Evolutionary conservation across 768 basidiomycete species (phyloP), one percentile per base, ranked within the genome.

Genomic region (Asterophora lycoperdoides): DNA sequence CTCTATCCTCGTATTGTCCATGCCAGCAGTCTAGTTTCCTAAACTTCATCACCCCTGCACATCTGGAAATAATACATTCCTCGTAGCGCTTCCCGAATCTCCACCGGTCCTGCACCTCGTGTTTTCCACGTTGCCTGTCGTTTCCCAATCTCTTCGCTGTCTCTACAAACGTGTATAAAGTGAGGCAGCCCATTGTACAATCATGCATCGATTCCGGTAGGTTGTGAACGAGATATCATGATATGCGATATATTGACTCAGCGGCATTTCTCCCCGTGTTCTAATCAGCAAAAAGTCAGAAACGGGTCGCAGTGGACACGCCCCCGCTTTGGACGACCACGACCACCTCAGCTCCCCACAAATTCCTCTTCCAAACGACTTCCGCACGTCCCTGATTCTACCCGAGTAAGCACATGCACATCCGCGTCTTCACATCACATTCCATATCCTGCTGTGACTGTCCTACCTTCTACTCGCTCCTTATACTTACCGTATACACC

Each of bases 201-300:
- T 60, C 64, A 89, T 91, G 88, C 72, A 86, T 75, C 85, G 84
- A 60, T 86, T 90, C 70, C 89, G 89, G 89, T 88, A 75, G 72
- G 86, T 51, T 29, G 56, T 47, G 36, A 50, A 57, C 63, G 62
- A 53, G 54, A 51, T 56, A 49, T 55, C 43, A 57, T 54, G 60
- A 6, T 6, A 23, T 23, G 23, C 23, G 23, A 23, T 23, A 23
- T 23, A 23, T 23, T 53, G 53, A 55, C 60, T 60, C 45, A 56
- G 46, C 54, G 52, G 57, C 53, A 49, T 57, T 58, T 58, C 56
- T 53, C 57, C 33, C 37, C 48, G 41, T 53, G 46, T 13, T 14
- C 30, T 48, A 50, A 49, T 49, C 57, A 92, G 90, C 63, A 91
- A 85, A 79, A 84, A 79, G 73, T 88, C 88, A 53, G 88, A 89